Evolutionary conservation across 768 basidiomycete genomes (phyloP).

Genomic region (Naganishia vaughanmartiniae): DNA sequence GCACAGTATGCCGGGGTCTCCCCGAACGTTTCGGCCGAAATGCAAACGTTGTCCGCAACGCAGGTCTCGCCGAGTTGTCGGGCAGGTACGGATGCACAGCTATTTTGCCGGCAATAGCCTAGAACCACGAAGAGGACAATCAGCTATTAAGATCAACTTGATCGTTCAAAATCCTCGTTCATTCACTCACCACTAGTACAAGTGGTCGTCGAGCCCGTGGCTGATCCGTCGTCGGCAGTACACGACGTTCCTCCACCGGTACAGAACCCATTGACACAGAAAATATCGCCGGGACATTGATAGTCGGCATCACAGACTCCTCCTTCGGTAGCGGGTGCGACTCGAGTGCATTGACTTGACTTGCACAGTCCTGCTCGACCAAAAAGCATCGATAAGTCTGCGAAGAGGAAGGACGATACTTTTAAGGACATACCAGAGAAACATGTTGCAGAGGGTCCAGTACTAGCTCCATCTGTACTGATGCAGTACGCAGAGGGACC

Average conservation of each 20-base stretch:
- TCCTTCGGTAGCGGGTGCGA: neutral
- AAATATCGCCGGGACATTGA: neutral
- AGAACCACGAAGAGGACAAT: too few relatives aligned
- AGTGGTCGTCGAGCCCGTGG: neutral
- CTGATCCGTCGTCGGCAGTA: neutral
- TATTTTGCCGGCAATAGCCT: neutral
- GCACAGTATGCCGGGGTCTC: neutral
- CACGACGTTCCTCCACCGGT: neutral
- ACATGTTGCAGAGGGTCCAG: neutral
- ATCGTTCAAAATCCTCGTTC: too few relatives aligned
- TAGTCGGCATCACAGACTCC: neutral
- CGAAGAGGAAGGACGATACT: neutral
- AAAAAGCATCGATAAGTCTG: neutral
- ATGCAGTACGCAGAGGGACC: neutral
- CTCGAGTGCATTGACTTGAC: neutral
- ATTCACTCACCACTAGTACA: neutral
- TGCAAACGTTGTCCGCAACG: neutral
- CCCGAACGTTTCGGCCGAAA: neutral
- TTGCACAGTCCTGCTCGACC: neutral
- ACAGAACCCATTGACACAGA: neutral
- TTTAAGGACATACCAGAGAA: neutral
- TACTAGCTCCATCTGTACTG: neutral
- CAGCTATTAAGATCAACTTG: neutral
- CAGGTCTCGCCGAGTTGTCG: neutral
- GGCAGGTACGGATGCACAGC: neutral